Evolutionary conservation across 139 green algal genomes (phyloP).

Genomic region (Chlorella sp.): DNA sequence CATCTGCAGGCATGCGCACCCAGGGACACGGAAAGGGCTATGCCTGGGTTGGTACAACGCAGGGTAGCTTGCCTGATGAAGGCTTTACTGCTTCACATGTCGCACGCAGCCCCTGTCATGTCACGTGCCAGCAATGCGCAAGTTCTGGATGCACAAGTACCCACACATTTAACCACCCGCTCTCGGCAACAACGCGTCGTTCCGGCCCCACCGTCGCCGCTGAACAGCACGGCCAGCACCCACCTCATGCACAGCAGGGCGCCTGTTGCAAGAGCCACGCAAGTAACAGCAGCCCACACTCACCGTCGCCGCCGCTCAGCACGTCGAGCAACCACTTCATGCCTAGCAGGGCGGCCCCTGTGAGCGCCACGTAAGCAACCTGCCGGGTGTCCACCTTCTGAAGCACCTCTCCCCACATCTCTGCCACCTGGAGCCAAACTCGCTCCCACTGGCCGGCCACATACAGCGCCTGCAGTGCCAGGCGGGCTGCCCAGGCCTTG

Average conservation of each 20-base stretch:
- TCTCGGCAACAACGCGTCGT: too few species aligned
- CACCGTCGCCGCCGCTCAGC: constrained; percentile 1
- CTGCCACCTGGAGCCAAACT: neutral
- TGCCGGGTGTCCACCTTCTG: neutral
- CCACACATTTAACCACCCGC: too few species aligned
- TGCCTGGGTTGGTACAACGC: neutral
- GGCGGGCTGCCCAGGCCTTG: neutral
- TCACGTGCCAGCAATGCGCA: too few species aligned
- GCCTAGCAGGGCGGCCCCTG: neutral
- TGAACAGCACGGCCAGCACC: too few species aligned
- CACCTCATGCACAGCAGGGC: too few species aligned
- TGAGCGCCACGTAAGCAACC: neutral
- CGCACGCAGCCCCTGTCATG: too few species aligned
- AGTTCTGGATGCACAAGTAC: too few species aligned
- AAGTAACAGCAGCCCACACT: neutral
- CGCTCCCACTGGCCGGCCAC: neutral
- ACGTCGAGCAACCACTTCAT: constrained; percentile 4
- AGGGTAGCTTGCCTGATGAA: neutral
- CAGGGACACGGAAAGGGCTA: neutral
- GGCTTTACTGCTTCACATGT: too few species aligned
- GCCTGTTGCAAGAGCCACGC: too few species aligned
- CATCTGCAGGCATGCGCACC: neutral
- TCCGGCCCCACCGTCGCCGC: too few species aligned
- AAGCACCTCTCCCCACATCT: neutral
- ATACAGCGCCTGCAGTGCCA: neutral